phyloP scores from a whole-genome alignment of 805 yeast species.

The Nakazawaea wickerhamii region DNA sequence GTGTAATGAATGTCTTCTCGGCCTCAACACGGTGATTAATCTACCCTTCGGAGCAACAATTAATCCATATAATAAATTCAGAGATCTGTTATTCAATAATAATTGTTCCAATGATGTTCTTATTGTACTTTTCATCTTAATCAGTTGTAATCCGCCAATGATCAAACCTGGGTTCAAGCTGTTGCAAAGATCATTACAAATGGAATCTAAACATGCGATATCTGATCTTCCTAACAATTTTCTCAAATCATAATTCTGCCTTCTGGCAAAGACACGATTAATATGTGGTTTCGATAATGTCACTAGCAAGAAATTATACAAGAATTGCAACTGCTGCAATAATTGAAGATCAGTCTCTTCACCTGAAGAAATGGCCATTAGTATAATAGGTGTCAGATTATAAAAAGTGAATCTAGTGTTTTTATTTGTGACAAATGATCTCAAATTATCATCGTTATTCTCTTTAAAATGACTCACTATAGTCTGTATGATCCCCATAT shows the following conservation, averaged over 20 bases:
- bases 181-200: slow-evolving; percentile 47
- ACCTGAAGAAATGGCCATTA: slow-evolving; percentile 61
- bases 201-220: slow-evolving; percentile 58
- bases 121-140: slow-evolving; percentile 50
- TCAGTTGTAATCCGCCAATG: slow-evolving; percentile 61
- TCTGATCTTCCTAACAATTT: slow-evolving; percentile 73
- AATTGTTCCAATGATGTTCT: slow-evolving; percentile 55
- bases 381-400: slow-evolving; percentile 61
- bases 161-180: slow-evolving; percentile 53
- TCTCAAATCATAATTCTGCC: slow-evolving; percentile 80
- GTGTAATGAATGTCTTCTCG: slow-evolving; percentile 69
- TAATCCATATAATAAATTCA: slow-evolving; percentile 69
- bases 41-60: slow-evolving; percentile 59
- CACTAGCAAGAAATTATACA: slow-evolving; percentile 76
- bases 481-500: slow-evolving; percentile 78
- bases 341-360: slow-evolving; percentile 49
- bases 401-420: slow-evolving; percentile 51
- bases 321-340: slow-evolving; percentile 58
- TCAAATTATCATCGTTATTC: slow-evolving; percentile 33
- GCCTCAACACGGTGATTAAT: slow-evolving; percentile 67
- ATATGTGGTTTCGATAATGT: slow-evolving; percentile 80
- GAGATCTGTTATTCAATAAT: slow-evolving; percentile 41
- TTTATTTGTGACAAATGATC: slow-evolving; percentile 44
- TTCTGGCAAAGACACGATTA: slow-evolving; percentile 55
- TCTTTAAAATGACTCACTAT: slow-evolving; percentile 64